These are phyloP conservation scores for Xylaria arbuscula DNA, from an alignment of 2,329 filamentous ascomycete species.

Conservation along the genomic window DNA sequence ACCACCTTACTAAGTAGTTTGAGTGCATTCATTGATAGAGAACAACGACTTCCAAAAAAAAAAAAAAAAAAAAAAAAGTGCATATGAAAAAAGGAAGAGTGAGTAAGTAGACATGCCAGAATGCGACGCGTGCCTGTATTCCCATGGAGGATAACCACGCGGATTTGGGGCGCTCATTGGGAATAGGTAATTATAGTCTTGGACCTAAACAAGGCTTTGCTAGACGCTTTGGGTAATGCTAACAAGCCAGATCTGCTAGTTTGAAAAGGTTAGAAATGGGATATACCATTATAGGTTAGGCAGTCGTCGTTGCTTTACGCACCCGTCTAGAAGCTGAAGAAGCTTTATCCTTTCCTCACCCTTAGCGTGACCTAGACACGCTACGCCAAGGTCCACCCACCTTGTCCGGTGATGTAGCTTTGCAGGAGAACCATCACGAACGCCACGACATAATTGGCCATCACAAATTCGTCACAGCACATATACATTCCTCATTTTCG, in stretches of 20 bases:
- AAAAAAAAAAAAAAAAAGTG: too few species aligned
- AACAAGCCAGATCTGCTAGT: background rate
- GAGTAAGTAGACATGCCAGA: too few species aligned
- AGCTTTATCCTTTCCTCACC: too few species aligned
- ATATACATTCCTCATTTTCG: slow-evolving; percentile 1
- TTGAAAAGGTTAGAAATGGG: background rate
- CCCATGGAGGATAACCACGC: too few species aligned
- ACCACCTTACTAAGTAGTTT: too few species aligned
- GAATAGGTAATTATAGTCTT: background rate
- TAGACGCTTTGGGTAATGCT: slow-evolving; percentile 10
- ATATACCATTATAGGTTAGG: slow-evolving; percentile 5
- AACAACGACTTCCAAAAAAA: background rate
- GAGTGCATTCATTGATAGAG: slow-evolving; percentile 4
- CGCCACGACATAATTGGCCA: slow-evolving; percentile 14
- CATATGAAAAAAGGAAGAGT: too few species aligned
- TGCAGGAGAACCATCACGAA: slow-evolving; percentile 8
- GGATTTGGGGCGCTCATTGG: background rate
- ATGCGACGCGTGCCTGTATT: too few species aligned
- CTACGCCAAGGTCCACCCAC: background rate
- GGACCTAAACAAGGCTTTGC: background rate
- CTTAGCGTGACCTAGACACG: background rate
- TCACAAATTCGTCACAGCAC: slow-evolving; percentile 24
- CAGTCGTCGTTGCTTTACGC: background rate
- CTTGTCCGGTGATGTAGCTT: slow-evolving; percentile 14
- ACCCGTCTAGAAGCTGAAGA: background rate